A percentile compares a stretch with the other conserved stretches of the same genome.
phyloP scores from a whole-genome alignment of 495 filamentous ascomycete species.

The Haplographium delicatum region DNA sequence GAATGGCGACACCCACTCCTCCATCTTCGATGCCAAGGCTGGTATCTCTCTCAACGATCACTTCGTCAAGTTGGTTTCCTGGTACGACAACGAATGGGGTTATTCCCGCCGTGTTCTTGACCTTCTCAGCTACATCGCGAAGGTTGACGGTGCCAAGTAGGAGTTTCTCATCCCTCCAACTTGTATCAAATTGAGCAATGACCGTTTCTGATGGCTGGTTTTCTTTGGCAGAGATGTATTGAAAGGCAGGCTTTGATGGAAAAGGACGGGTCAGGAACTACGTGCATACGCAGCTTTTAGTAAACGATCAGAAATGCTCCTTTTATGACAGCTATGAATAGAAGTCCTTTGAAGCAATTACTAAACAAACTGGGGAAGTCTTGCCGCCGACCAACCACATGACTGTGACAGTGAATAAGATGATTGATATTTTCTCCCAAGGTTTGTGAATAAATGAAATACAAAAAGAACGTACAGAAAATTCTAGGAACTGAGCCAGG shows the following conservation, averaged over 20 bases:
- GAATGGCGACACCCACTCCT: conserved; percentile 86
- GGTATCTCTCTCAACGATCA: conserved; percentile 97
- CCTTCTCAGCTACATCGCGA: conserved; percentile 87
- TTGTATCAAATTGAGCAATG: conserved; percentile 11
- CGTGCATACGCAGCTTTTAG: too few relatives aligned
- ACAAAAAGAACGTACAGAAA: too few relatives aligned
- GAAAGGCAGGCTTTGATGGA: conserved; percentile 25
- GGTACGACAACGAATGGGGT: conserved; percentile 63
- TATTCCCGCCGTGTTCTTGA: conserved; percentile 99
- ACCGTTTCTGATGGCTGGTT: conserved; percentile 17
- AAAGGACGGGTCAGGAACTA: too few relatives aligned
- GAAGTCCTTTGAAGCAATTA: conserved; percentile 4
- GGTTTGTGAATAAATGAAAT: too few relatives aligned
- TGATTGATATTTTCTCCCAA: too few relatives aligned
- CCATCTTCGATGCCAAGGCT: conserved; percentile 99
- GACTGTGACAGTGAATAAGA: too few relatives aligned
- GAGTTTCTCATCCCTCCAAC: conserved; percentile 10
- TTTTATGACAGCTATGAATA: conserved; percentile 18
- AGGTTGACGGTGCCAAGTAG: conserved; percentile 58
- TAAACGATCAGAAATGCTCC: neutral
- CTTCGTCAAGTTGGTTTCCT: conserved; percentile 97
- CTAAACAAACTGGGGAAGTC: neutral
- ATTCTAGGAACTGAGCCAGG: too few relatives aligned
- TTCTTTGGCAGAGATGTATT: conserved; percentile 24
- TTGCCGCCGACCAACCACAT: too few relatives aligned